phyloP scores from a whole-genome alignment of 2,329 filamentous ascomycete species.

The Penicillium sp. region DNA sequence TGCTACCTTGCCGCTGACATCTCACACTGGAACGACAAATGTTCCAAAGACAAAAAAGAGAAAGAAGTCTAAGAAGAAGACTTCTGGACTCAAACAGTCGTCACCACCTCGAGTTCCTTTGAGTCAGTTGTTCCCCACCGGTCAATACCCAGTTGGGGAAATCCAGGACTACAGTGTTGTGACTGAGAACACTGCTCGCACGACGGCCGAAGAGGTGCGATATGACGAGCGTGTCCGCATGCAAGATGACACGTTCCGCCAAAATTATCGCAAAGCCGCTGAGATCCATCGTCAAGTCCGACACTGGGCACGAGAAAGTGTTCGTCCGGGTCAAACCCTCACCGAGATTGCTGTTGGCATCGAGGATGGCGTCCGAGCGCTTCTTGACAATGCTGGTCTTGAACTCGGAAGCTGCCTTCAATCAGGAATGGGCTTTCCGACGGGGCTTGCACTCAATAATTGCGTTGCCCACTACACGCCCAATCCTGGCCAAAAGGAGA shows the following conservation, averaged over 20 bases:
- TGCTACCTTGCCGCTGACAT: constrained; percentile 17
- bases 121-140: constrained; percentile 42
- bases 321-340: constrained; percentile 48
- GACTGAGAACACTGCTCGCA: constrained; percentile 43
- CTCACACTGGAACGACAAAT: constrained; percentile 37
- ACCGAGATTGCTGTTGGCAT: constrained; percentile 49
- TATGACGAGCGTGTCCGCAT: constrained; percentile 37
- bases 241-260: constrained; percentile 46
- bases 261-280: constrained; percentile 52
- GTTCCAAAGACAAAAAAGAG: constrained; percentile 30
- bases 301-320: constrained; percentile 45
- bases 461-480: constrained; percentile 53
- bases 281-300: constrained; percentile 54
- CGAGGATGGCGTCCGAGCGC: constrained; percentile 49
- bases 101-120: constrained; percentile 46
- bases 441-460: constrained; percentile 51
- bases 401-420: constrained; percentile 48
- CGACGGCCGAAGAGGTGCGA: constrained; percentile 45
- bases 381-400: constrained; percentile 49
- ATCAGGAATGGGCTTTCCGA: constrained; percentile 53
- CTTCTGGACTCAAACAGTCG: constrained; percentile 34
- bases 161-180: constrained; percentile 38
- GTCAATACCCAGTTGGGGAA: constrained; percentile 45
- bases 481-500: constrained; percentile 59
- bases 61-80: constrained; percentile 46